Conservation (phyloP, 768 basidiomycete species). For the Boletus reticulatus region DNA sequence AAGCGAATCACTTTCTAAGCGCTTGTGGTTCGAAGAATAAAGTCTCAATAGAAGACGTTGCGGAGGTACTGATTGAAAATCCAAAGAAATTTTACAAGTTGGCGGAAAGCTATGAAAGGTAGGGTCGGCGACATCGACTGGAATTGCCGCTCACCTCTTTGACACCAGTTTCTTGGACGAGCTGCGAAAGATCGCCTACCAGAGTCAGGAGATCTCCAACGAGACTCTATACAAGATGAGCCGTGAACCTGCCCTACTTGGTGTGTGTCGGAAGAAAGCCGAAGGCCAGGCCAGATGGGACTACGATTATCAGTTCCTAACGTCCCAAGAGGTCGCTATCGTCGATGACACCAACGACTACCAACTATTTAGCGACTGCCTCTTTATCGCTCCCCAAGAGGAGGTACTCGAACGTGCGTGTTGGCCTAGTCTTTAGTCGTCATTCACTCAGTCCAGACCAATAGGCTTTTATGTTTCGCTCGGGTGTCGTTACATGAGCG, state of each 20-base stretch:
- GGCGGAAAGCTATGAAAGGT: slow-evolving; percentile 65
- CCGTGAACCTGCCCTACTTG: slow-evolving; percentile 64
- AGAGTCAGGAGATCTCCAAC: slow-evolving; percentile 47
- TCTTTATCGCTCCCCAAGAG: slow-evolving; percentile 81
- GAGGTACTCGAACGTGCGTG: slow-evolving; percentile 73
- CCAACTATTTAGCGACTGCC: slow-evolving; percentile 66
- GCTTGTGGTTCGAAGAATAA: slow-evolving; percentile 82
- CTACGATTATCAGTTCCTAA: slow-evolving; percentile 60
- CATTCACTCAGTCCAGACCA: not conserved
- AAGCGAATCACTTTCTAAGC: slow-evolving; percentile 75
- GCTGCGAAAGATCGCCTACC: slow-evolving; percentile 76
- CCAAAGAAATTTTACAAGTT: slow-evolving; percentile 66
- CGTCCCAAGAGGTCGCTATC: slow-evolving; percentile 63
- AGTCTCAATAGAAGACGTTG: slow-evolving; percentile 78
- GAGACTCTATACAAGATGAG: slow-evolving; percentile 56
- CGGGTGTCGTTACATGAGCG: slow-evolving; percentile 72
- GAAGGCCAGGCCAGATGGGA: slow-evolving; percentile 66
- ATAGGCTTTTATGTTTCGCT: slow-evolving; percentile 69
- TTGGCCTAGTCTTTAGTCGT: not conserved
- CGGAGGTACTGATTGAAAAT: slow-evolving; percentile 58
- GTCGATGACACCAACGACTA: slow-evolving; percentile 79
- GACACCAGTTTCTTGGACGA: slow-evolving; percentile 69
- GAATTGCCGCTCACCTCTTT: not conserved
- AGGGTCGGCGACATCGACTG: slow-evolving; percentile 17
- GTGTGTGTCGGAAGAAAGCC: slow-evolving; percentile 51